Percentiles rank a stretch among this genome's conserved stretches.
These are phyloP conservation scores for Alternaria rosae DNA, from an alignment of 2,329 filamentous ascomycete species.

Conservation along the genomic window DNA sequence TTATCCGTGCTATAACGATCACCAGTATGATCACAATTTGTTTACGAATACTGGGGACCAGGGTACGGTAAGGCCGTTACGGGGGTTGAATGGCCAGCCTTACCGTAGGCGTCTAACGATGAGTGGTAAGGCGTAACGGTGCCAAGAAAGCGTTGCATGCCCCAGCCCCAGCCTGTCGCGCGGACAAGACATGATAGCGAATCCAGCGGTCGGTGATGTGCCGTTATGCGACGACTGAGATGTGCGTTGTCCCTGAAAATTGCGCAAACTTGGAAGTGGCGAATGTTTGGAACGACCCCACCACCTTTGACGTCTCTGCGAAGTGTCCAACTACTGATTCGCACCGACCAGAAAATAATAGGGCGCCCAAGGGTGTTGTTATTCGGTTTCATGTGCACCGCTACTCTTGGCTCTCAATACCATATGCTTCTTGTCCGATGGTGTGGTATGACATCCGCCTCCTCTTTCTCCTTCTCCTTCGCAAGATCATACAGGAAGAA, in stretches of 20 bases:
- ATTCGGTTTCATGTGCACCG: neutral
- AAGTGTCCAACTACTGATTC: neutral
- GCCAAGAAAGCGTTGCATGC: neutral
- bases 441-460: conserved; percentile 68
- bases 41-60: conserved; percentile 2
- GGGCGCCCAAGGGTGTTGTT: neutral
- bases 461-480: conserved; percentile 75
- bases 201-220: neutral
- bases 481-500: conserved; percentile 97
- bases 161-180: neutral
- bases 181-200: neutral
- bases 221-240: neutral
- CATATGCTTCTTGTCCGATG: conserved; percentile 93
- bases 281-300: neutral
- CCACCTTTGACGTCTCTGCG: neutral
- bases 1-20: neutral
- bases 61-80: neutral
- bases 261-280: conserved; percentile 7
- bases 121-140: conserved; percentile 3
- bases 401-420: conserved; percentile 68
- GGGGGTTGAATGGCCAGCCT: conserved; percentile 9
- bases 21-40: conserved; percentile 6
- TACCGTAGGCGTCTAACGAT: conserved; percentile 2
- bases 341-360: neutral
- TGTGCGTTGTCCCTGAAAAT: neutral